A percentile compares a stretch with the other conserved stretches of the same genome.
These are phyloP conservation scores for Epichloe gansuensis DNA, from an alignment of 2,329 filamentous ascomycete species.

Conservation along the genomic window DNA sequence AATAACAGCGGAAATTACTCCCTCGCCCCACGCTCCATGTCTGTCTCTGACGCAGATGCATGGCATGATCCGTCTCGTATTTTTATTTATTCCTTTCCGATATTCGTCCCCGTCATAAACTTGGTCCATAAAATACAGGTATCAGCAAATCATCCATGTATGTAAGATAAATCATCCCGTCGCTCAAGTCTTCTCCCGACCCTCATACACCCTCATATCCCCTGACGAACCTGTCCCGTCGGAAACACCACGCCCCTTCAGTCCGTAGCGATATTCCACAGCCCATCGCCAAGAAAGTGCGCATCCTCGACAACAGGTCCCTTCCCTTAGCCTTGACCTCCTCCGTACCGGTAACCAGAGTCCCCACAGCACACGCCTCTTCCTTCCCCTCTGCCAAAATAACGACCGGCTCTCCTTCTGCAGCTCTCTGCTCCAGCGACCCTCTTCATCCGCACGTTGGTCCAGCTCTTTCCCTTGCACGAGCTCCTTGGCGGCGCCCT, in stretches of 20 bases:
- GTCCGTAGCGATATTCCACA: conserved; percentile 63
- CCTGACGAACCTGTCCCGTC: background rate
- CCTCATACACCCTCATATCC: too few relatives aligned
- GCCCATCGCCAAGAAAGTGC: conserved; percentile 85
- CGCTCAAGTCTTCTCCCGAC: too few relatives aligned
- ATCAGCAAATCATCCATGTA: background rate
- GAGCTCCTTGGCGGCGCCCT: conserved; percentile 21
- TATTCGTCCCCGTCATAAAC: background rate
- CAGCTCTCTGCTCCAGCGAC: conserved; percentile 53
- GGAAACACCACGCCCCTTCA: conserved; percentile 14
- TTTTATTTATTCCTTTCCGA: background rate
- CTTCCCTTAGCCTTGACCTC: conserved; percentile 91
- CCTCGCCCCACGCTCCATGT: too few relatives aligned
- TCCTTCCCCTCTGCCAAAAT: conserved; percentile 89
- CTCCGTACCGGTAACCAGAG: conserved; percentile 71
- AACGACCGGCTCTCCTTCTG: conserved; percentile 70
- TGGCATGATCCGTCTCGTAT: background rate
- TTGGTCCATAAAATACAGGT: background rate
- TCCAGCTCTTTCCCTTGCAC: conserved; percentile 32
- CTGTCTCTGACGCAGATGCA: too few relatives aligned
- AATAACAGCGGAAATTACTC: too few relatives aligned
- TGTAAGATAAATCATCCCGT: background rate
- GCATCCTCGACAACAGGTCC: conserved; percentile 87
- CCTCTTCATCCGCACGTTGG: conserved; percentile 33
- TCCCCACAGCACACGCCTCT: conserved; percentile 78